Base-by-base conservation (phyloP, 768 basidiomycete species). In the Ramaria sp. region DNA sequence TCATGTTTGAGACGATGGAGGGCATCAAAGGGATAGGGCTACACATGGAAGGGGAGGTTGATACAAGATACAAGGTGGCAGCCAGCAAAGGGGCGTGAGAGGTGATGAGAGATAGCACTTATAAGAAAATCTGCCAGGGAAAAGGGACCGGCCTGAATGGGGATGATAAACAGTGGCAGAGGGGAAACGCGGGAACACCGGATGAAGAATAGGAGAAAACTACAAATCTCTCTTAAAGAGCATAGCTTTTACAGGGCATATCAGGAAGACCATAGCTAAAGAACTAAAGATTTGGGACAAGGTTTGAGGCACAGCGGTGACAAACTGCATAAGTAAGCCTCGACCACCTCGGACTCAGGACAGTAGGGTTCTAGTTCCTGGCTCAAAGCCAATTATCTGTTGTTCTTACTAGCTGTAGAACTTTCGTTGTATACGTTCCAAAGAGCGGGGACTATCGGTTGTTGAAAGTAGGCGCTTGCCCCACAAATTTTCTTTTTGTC, bases 171-270 rank as follows among this genome's bases (percentile, higher is more conserved):
- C n/a, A 43, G 38, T 43, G 3, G 22, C 30, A 13, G 24, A 38
- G 27, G 4, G 25, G 13, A 39, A 52, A 20, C 20, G n/a, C 7
- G 24, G 52, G 48, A 50, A 57, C 24, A 24, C 48, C 28, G 37
- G 42, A 36, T 39, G 38, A 7, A 30, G 48, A 32, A 22, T 27
- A 58, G 58, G 50, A 52, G 51, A 43, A 48, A 32, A 57, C 37
- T 5, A 36, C 47, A 48, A 50, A 39, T 32, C 51, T 44, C 41
- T 39, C 52, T 45, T 48, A 59, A 34, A 32, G 57, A 45, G 57
- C 56, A 44, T 36, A 59, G 44, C 57, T 49, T 39, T 54, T 57
- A 52, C 39, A 42, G 47, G 50, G 32, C 45, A 57, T 48, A 57
- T 53, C 41, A 15, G 30, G 45, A 20, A 27, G 27, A 49, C 39